phyloP scores from a whole-genome alignment of 352 stramenopile species.

The Salisapilia sapeloensis region DNA sequence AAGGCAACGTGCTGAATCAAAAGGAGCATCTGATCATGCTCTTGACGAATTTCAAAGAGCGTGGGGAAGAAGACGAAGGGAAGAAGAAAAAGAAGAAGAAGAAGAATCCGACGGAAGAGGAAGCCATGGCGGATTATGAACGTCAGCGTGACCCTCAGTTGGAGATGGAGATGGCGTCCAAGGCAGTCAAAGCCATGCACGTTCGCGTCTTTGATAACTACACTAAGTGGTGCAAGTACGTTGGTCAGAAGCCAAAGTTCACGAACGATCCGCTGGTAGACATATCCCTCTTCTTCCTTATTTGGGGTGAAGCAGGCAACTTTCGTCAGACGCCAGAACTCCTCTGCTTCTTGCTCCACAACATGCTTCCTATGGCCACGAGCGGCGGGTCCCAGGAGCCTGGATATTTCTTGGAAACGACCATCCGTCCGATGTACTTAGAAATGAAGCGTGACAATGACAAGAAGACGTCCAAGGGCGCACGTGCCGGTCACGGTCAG shows the following conservation, averaged over 20 bases:
- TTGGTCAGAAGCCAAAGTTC: constrained; percentile 5
- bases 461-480: constrained; percentile 8
- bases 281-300: constrained; percentile 6
- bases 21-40: constrained; percentile 23
- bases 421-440: constrained; percentile 8
- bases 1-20: constrained; percentile 25
- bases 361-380: constrained; percentile 2
- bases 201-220: constrained; percentile 6
- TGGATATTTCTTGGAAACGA: constrained; percentile 2
- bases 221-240: constrained; percentile 9
- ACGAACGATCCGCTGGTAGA: constrained; percentile 5
- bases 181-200: constrained; percentile 4
- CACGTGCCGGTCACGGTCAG: constrained; percentile 5
- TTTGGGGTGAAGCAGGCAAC: constrained; percentile 8
- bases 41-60: constrained; percentile 25
- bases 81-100: constrained; percentile 14
- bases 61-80: constrained; percentile 9
- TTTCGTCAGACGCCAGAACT: constrained; percentile 7
- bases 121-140: constrained; percentile 9
- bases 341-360: constrained; percentile 7
- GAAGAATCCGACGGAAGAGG: constrained; percentile 6
- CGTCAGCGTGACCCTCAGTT: constrained; percentile 1
- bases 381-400: constrained; percentile 1
- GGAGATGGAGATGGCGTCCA: constrained; percentile 1
- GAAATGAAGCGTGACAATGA: constrained; percentile 9